Conservation (phyloP, 2,329 filamentous ascomycete species). For the Huntiella moniliformis region DNA sequence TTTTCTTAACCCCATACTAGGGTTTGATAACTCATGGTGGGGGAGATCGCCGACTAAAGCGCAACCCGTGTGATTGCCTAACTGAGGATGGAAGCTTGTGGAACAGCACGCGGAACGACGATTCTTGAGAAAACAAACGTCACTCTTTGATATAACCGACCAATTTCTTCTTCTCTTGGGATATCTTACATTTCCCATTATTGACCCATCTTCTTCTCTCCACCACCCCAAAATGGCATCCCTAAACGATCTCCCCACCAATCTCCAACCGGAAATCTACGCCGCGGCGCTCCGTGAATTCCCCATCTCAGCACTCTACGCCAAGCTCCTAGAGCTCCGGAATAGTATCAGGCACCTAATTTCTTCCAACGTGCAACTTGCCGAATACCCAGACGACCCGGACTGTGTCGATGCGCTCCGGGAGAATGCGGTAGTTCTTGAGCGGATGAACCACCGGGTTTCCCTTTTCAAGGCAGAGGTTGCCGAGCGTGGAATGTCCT, state of each 20-base stretch:
- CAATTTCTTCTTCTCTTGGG: too few relatives aligned
- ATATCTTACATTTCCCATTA: too few relatives aligned
- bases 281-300: slow-evolving; percentile 49
- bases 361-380: slow-evolving; percentile 54
- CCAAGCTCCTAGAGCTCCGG: slow-evolving; percentile 57
- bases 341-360: slow-evolving; percentile 58
- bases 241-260: slow-evolving; percentile 32
- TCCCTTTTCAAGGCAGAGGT: slow-evolving; percentile 46
- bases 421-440: slow-evolving; percentile 53
- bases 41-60: neutral
- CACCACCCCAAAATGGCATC: neutral
- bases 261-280: slow-evolving; percentile 35
- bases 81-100: too few relatives aligned
- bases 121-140: too few relatives aligned
- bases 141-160: too few relatives aligned
- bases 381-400: slow-evolving; percentile 43
- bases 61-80: too few relatives aligned
- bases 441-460: slow-evolving; percentile 47
- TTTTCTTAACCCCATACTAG: too few relatives aligned
- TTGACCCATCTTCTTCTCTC: too few relatives aligned
- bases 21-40: neutral
- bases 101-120: too few relatives aligned
- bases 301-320: slow-evolving; percentile 45
- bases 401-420: slow-evolving; percentile 57
- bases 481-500: slow-evolving; percentile 34